Percentiles rank a stretch among this genome's conserved stretches.
phyloP scores from a whole-genome alignment of 768 basidiomycete genomes.

The Tricholoma flavovirens region DNA sequence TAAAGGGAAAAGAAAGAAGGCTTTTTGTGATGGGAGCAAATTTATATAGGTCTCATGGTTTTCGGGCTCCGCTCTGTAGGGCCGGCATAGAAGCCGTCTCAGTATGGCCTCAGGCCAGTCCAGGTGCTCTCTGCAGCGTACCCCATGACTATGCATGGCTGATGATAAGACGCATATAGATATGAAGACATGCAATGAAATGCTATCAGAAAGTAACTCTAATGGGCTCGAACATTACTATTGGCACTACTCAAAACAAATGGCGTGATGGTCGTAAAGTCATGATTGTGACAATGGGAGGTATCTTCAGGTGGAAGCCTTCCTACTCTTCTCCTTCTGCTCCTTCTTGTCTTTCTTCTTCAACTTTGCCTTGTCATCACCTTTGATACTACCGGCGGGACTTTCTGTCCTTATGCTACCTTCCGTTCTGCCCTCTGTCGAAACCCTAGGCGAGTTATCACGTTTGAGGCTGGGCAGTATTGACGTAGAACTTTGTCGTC shows the following conservation, averaged over 20 bases:
- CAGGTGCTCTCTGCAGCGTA: neutral
- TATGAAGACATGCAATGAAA: constrained; percentile 1
- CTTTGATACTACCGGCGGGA: constrained; percentile 47
- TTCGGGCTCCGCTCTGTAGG: constrained; percentile 46
- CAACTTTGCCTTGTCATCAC: constrained; percentile 46
- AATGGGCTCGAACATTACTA: constrained; percentile 13
- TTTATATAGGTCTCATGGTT: constrained; percentile 36
- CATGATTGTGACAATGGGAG: constrained; percentile 9
- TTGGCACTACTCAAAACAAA: constrained; percentile 8
- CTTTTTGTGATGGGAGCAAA: constrained; percentile 21
- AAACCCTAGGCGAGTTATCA: constrained; percentile 37
- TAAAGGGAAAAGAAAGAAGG: constrained; percentile 35
- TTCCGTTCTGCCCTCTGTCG: constrained; percentile 38
- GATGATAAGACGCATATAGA: neutral
- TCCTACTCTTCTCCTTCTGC: constrained; percentile 56
- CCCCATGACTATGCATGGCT: constrained; percentile 1
- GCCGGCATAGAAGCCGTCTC: neutral
- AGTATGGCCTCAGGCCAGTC: neutral
- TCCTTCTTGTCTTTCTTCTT: constrained; percentile 59
- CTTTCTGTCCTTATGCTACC: constrained; percentile 45
- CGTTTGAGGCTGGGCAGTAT: constrained; percentile 53
- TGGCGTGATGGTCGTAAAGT: constrained; percentile 22
- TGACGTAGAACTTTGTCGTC: constrained; percentile 49
- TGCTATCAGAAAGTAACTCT: constrained; percentile 1
- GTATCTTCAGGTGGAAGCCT: constrained; percentile 24